A percentile compares a stretch with the other conserved stretches of the same genome.
Conservation (phyloP, 2,329 filamentous ascomycete species). For the Penicillium hordei region DNA sequence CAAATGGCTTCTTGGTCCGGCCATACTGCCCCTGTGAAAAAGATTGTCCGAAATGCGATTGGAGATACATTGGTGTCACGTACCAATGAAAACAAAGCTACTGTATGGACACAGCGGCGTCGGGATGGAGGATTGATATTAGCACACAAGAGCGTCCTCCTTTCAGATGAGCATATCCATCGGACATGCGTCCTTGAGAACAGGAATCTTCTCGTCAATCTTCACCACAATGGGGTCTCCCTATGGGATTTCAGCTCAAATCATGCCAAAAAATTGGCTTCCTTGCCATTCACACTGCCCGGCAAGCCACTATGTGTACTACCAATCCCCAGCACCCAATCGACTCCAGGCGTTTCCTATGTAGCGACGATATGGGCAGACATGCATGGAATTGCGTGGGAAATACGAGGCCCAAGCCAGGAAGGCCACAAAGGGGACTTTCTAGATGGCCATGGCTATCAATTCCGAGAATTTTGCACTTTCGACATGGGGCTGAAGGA, state of each 20-base stretch:
- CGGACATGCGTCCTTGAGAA: conserved; percentile 75
- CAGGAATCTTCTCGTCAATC: conserved; percentile 76
- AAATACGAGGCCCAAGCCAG: conserved; percentile 61
- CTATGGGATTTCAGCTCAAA: conserved; percentile 74
- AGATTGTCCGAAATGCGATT: conserved; percentile 81
- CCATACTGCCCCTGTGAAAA: conserved; percentile 76
- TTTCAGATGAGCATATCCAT: conserved; percentile 69
- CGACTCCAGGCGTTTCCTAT: conserved; percentile 59
- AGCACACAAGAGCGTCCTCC: conserved; percentile 66
- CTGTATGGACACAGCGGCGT: conserved; percentile 74
- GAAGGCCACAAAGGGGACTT: conserved; percentile 29
- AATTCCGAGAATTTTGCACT: conserved; percentile 65
- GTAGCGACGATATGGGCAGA: conserved; percentile 80
- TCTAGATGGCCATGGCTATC: conserved; percentile 38
- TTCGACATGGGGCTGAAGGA: conserved; percentile 64
- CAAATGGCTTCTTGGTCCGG: conserved; percentile 75
- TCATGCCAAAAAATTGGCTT: conserved; percentile 59
- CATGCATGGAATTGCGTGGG: conserved; percentile 78
- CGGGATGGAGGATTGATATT: conserved; percentile 56
- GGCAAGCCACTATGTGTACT: conserved; percentile 80
- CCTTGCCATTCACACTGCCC: conserved; percentile 57
- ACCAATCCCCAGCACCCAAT: conserved; percentile 63
- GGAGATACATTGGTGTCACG: conserved; percentile 78
- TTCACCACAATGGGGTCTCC: conserved; percentile 68
- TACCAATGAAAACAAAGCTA: conserved; percentile 73